Evolutionary conservation across 495 filamentous ascomycete genomes (phyloP), one percentile per base, ranked within the genome.

Genomic region (Tuber magnatum): DNA sequence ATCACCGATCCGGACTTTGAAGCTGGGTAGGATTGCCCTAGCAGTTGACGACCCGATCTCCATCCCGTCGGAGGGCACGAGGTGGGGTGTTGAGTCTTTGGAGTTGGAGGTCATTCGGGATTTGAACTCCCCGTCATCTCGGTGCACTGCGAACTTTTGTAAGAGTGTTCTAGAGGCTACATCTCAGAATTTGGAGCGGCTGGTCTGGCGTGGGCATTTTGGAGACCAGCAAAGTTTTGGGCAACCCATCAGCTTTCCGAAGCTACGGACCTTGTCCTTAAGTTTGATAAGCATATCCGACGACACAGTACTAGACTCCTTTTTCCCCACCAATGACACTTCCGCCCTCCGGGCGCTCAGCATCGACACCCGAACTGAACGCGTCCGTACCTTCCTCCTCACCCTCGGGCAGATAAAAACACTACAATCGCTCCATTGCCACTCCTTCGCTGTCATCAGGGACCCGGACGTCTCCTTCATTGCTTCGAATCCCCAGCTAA

Each of bases 141-240:
- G 32, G 28, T 61, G 24, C n/a, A 56, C 68, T 39, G 44, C 68
- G 32, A 69, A 46, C 10, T 61, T 75, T 35, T 75, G 73, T 41
- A 35, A 43, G 68, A 75, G 73, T 39, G 65, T 75, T 28, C 46
- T 75, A 38, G 39, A 56, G 32, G 73, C 73, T 38, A 56, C 73
- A 12, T 69, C 73, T 3, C 28, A 44, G 20, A 71, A 46, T 12
- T 46, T 75, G 4, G 73, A 71, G 44, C 39, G 41, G 24, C 28
- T 75, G 22, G 69, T 71, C 39, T 75, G 68, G 73, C 40, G 70
- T 16, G 39, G 39, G 41, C 41, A 43, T n/a, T 42, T 41, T 46
- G 16, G n/a, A 40, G 43, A 71, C 32, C 68, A 43, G 20, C 12
- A 51, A 71, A 72, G 68, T 38, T 56, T 71, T 20, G 32, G 61